Base-by-base conservation (phyloP, 1,284 basidiomycete genomes). In the Apiotrichum montevideense region DNA sequence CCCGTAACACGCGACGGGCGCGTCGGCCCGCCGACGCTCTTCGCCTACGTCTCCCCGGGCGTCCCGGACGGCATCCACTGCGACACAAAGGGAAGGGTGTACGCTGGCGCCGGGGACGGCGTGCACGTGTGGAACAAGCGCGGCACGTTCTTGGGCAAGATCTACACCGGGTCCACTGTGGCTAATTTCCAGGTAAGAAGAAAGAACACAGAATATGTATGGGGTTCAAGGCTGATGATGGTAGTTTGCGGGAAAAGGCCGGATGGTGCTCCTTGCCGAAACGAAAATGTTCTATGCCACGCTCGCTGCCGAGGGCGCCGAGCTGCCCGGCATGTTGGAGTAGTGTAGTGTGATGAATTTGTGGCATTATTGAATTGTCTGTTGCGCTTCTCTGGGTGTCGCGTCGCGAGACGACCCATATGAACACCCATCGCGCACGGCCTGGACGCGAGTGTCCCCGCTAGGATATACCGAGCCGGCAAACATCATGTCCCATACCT, bases 101-200 rank as follows among this genome's bases (percentile, higher is more conserved):
- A 87, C 62, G 78, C 83, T 14, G 85, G 85, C 3, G 82, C 80
- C 57, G 85, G 83, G 5, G 88, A 90, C 63, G 88, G 88, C 45
- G 83, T 87, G 1, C 82, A 87, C 32, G 85, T 89, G 2, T 88
- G 84, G 82, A 82, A 83, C 66, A 65, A 80, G 0, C 66, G 80
- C 13, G 87, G 87, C 3, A 80, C 78, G 2, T 77, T 89, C 2
- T 75, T 90, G 9, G 87, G 87, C 44, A 90, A 89, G 73, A 84
- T 90, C 69, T 88, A 85, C 75, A 59, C 85, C 0, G 84, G 83
- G 14, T 78, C 72, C 3, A 79, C 78, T 0, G 79, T 81, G 4
- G 81, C 87, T 33, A 86, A 89, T 68, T 75, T 77, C 65, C 59
- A 61, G 59, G 66, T 67, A 46, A 57, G 67, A 59, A 7, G n/a